phyloP scores from a whole-genome alignment of 768 basidiomycete genomes.

The Pholiota molesta region DNA sequence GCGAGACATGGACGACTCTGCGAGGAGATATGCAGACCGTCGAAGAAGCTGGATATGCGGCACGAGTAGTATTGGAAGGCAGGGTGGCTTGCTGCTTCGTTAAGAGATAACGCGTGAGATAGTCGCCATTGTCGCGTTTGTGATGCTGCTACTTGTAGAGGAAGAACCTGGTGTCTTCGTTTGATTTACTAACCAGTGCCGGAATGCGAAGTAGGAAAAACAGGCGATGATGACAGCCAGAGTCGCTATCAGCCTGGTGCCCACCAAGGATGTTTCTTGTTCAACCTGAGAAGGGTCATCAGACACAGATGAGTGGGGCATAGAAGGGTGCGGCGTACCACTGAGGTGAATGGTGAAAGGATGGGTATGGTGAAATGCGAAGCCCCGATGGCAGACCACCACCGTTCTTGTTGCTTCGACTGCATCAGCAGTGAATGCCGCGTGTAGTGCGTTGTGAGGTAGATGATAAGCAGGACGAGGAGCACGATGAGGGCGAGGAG shows the following conservation, averaged over 20 bases:
- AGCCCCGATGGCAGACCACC: conserved; percentile 38
- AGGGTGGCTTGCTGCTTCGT: background rate
- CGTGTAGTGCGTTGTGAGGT: conserved; percentile 33
- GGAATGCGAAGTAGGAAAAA: background rate
- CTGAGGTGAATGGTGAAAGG: conserved; percentile 77
- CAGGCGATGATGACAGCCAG: conserved; percentile 13
- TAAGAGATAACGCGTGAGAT: background rate
- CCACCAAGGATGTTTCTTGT: conserved; percentile 67
- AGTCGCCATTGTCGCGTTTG: background rate
- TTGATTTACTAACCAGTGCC: background rate
- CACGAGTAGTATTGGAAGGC: background rate
- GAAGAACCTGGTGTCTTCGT: background rate
- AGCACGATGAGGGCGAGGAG: conserved; percentile 37
- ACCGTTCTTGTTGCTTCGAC: conserved; percentile 22
- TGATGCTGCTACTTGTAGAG: background rate
- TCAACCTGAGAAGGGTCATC: conserved; percentile 57
- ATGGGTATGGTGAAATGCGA: conserved; percentile 80
- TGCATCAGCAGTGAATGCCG: conserved; percentile 24
- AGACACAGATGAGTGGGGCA: background rate
- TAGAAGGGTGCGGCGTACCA: conserved; percentile 47
- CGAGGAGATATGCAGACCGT: no score
- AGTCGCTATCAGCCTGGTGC: conserved; percentile 47
- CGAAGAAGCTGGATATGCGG: background rate
- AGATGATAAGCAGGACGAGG: conserved; percentile 38
- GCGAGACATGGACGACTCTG: no score